Conservation (phyloP, 2,329 filamentous ascomycete genomes). For the Claviceps sp. region DNA sequence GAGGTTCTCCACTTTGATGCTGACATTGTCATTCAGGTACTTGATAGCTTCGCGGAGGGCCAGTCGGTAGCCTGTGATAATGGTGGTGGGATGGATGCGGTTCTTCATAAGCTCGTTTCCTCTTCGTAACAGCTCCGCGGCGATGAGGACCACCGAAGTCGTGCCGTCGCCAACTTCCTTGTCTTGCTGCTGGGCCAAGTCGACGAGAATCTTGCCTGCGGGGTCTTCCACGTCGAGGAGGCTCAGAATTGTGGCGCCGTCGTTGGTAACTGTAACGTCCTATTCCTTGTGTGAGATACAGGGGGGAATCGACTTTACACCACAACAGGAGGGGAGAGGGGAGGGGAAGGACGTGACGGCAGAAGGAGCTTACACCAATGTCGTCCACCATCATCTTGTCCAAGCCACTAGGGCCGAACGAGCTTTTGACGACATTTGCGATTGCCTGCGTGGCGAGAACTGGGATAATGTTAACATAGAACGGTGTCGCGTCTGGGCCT, state of each 20-base stretch:
- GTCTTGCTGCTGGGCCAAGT: slow-evolving; percentile 95
- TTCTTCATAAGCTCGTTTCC: slow-evolving; percentile 99
- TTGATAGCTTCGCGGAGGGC: slow-evolving; percentile 92
- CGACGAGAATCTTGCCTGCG: slow-evolving; percentile 94
- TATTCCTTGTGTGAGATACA: slow-evolving; percentile 18
- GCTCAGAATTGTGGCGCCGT: slow-evolving; percentile 91
- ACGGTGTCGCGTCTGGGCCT: not conserved
- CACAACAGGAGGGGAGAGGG: not conserved
- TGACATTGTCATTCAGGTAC: slow-evolving; percentile 98
- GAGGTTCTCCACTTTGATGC: slow-evolving; percentile 84
- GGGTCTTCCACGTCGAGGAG: slow-evolving; percentile 96
- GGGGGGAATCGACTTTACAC: not conserved
- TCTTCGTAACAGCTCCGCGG: slow-evolving; percentile 81
- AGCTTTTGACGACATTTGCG: slow-evolving; percentile 97
- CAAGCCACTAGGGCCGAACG: slow-evolving; percentile 89
- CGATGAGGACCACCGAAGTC: slow-evolving; percentile 94
- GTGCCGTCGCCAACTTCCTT: slow-evolving; percentile 98
- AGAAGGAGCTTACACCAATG: slow-evolving; percentile 57
- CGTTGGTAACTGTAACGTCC: slow-evolving; percentile 98
- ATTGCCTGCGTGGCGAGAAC: slow-evolving; percentile 94
- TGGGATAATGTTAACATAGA: slow-evolving; percentile 20
- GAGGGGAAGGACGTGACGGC: not conserved
- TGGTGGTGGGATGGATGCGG: slow-evolving; percentile 97
- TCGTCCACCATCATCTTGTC: slow-evolving; percentile 99
- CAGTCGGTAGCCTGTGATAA: slow-evolving; percentile 95